phyloP scores from a whole-genome alignment of 1,284 basidiomycete genomes.

The Tremellales sp. region DNA sequence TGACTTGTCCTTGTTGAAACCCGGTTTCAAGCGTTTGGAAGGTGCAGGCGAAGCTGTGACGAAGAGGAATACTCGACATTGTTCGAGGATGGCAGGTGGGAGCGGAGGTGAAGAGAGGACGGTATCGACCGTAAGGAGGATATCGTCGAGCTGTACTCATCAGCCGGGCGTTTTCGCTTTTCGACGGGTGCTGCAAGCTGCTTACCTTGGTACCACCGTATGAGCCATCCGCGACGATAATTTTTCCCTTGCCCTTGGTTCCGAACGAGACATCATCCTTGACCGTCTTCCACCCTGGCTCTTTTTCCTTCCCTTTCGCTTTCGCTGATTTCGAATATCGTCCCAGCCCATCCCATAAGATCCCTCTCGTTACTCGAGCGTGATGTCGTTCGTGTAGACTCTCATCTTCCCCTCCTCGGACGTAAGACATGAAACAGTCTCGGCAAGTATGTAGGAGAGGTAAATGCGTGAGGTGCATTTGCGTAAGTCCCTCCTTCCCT shows the following conservation, averaged over 20 bases:
- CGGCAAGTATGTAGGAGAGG: slow-evolving; percentile 40
- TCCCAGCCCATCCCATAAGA: slow-evolving; percentile 43
- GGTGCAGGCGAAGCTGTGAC: slow-evolving; percentile 37
- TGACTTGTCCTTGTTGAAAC: slow-evolving; percentile 1
- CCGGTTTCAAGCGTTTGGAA: slow-evolving; percentile 15
- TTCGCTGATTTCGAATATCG: slow-evolving; percentile 3
- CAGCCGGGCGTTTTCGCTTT: not conserved
- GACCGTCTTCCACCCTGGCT: slow-evolving; percentile 27
- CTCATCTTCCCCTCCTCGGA: slow-evolving; percentile 48
- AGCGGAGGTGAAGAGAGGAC: slow-evolving; percentile 47
- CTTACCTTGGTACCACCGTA: slow-evolving; percentile 26
- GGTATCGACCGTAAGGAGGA: slow-evolving; percentile 46
- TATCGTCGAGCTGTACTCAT: slow-evolving; percentile 41
- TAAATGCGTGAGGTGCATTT: slow-evolving; percentile 35
- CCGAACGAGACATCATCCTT: slow-evolving; percentile 20
- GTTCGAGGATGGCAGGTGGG: slow-evolving; percentile 33
- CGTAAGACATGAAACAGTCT: slow-evolving; percentile 49
- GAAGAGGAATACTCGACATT: slow-evolving; percentile 47
- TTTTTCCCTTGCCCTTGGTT: slow-evolving; percentile 22
- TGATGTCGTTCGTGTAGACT: slow-evolving; percentile 47
- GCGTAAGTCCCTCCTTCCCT: slow-evolving; percentile 14
- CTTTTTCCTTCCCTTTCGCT: slow-evolving; percentile 10
- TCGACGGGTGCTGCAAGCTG: slow-evolving; percentile 5
- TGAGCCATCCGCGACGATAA: slow-evolving; percentile 38
- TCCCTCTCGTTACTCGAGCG: slow-evolving; percentile 42